These are phyloP conservation scores for Petunia axillaris DNA, from an alignment of 257 asterid genomes.

Conservation along the genomic window DNA sequence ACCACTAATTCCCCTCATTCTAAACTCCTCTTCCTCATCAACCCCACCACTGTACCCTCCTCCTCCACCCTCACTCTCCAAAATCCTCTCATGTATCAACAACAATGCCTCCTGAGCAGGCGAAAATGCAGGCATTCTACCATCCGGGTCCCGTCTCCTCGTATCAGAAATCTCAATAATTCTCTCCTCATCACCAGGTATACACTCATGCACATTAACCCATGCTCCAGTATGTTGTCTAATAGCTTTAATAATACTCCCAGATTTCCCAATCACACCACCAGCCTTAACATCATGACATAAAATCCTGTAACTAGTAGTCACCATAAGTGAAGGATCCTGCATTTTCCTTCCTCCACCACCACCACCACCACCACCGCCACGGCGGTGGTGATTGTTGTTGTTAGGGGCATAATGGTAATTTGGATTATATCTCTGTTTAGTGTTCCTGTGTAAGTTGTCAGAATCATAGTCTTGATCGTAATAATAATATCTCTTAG, in stretches of 20 bases:
- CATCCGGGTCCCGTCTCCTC: conserved; percentile 73
- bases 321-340: conserved; percentile 66
- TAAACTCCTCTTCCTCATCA: conserved; percentile 47
- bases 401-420: conserved; percentile 18
- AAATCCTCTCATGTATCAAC: conserved; percentile 82
- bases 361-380: conserved; percentile 41
- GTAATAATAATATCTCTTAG: conserved; percentile 71
- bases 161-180: conserved; percentile 89
- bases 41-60: conserved; percentile 53
- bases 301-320: conserved; percentile 79
- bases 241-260: conserved; percentile 80
- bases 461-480: conserved; percentile 82
- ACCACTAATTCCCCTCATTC: conserved; percentile 37
- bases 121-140: conserved; percentile 66
- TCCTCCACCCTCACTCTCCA: conserved; percentile 66
- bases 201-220: conserved; percentile 85
- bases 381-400: conserved; percentile 28
- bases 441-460: conserved; percentile 42
- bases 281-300: conserved; percentile 89
- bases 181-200: conserved; percentile 89
- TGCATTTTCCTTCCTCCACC: conserved; percentile 61
- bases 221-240: conserved; percentile 97
- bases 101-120: conserved; percentile 94
- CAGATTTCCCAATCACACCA: conserved; percentile 95
- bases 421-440: conserved; percentile 29